Conservation (phyloP, 2,329 filamentous ascomycete species). For the Hymenoscyphus linearis region DNA sequence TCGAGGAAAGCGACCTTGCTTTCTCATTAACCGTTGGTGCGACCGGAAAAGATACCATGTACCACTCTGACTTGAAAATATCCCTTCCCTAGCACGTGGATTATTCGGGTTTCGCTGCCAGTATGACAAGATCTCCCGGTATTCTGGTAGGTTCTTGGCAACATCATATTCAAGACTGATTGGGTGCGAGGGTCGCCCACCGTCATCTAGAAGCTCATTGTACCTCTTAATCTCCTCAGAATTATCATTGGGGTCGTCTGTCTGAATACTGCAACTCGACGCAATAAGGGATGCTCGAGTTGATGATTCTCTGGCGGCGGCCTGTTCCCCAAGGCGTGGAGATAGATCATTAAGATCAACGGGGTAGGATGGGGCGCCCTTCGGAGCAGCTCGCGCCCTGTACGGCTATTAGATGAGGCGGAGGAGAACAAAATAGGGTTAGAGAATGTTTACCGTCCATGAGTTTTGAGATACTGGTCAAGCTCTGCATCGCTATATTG, state of each 20-base stretch:
- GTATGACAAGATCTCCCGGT: constrained; percentile 28
- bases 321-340: no score
- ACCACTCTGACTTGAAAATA: constrained; percentile 27
- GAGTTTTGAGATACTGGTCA: constrained; percentile 13
- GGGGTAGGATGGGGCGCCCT: neutral
- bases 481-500: constrained; percentile 15
- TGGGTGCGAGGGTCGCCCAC: constrained; percentile 31
- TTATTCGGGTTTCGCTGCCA: constrained; percentile 18
- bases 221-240: constrained; percentile 25
- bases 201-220: constrained; percentile 29
- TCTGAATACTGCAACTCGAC: no score
- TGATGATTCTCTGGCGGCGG: constrained; percentile 3
- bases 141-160: constrained; percentile 14
- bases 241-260: constrained; percentile 7
- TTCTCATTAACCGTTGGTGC: constrained; percentile 31
- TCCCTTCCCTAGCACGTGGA: constrained; percentile 2
- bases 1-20: constrained; percentile 27
- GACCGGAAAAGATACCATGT: constrained; percentile 32
- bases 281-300: neutral
- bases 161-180: constrained; percentile 23
- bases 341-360: no score
- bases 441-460: constrained; percentile 10
- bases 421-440: neutral
- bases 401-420: constrained; percentile 5
- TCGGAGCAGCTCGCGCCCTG: constrained; percentile 8